A percentile compares a stretch with the other conserved stretches of the same genome.
Conservation (phyloP, 2,329 filamentous ascomycete species). For the Colletotrichum tropicale region DNA sequence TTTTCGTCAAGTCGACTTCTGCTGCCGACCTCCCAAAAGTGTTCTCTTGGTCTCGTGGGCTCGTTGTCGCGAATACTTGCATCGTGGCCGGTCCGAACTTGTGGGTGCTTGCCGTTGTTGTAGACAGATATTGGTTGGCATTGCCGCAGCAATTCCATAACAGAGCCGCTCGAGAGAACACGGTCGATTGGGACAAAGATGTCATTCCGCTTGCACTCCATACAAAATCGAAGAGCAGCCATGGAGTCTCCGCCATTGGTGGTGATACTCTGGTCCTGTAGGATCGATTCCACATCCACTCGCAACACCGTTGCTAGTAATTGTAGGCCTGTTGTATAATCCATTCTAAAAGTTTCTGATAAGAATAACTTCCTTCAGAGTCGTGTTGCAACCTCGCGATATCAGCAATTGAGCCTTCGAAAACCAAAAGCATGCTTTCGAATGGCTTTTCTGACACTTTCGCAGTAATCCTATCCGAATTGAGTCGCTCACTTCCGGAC, state of each 20-base stretch:
- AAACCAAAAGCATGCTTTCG: background rate
- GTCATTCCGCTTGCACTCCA: background rate
- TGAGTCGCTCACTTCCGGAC: background rate
- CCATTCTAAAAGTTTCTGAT: background rate
- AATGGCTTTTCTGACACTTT: background rate
- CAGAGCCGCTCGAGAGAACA: background rate
- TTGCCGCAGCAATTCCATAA: background rate
- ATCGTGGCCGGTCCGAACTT: background rate
- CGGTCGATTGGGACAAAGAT: background rate
- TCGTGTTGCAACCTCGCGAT: background rate
- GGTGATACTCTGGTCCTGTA: background rate
- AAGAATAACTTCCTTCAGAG: background rate
- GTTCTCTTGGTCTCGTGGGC: background rate
- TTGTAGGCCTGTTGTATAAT: background rate
- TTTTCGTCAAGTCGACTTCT: background rate
- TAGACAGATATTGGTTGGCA: background rate
- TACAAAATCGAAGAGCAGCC: background rate
- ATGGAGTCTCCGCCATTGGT: background rate
- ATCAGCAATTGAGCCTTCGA: background rate
- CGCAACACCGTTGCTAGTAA: background rate
- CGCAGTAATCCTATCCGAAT: background rate
- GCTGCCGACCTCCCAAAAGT: background rate
- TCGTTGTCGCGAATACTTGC: background rate
- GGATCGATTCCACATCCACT: background rate
- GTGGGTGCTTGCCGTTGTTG: background rate